Percentiles rank a stretch among this genome's conserved stretches.
Evolutionary conservation across 345 rosid species (phyloP).

Genomic region (Eucalyptus viminalis): DNA sequence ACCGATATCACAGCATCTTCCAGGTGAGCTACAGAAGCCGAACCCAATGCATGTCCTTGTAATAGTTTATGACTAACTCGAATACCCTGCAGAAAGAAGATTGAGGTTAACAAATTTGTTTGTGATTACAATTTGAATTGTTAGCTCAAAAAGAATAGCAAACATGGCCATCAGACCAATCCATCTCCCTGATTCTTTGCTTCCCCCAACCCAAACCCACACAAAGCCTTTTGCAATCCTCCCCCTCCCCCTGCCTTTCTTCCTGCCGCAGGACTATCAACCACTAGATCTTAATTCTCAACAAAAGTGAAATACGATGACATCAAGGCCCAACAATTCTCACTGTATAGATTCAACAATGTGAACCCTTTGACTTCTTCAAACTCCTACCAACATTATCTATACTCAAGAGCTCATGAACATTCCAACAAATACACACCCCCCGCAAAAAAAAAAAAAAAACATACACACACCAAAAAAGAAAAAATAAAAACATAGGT

Average conservation of each 20-base stretch:
- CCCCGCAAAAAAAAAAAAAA: not conserved
- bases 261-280: not conserved
- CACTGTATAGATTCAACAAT: not conserved
- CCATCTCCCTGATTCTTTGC: not conserved
- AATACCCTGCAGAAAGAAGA: not conserved
- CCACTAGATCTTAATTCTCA: not conserved
- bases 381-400: not conserved
- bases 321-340: not conserved
- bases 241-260: too few relatives aligned
- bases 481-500: not conserved
- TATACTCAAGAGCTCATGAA: not conserved
- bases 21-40: not conserved
- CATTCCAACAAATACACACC: not conserved
- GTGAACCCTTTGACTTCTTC: not conserved
- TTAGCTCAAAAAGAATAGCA: not conserved
- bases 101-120: not conserved
- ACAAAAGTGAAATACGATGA: not conserved
- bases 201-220: not conserved
- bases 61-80: not conserved
- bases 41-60: not conserved
- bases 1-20: not conserved
- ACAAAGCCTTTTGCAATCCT: not conserved
- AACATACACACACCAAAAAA: not conserved
- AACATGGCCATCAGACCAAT: not conserved
- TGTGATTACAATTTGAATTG: not conserved